Base-by-base conservation (phyloP, 2,329 filamentous ascomycete species). In the Amauroascus niger region DNA sequence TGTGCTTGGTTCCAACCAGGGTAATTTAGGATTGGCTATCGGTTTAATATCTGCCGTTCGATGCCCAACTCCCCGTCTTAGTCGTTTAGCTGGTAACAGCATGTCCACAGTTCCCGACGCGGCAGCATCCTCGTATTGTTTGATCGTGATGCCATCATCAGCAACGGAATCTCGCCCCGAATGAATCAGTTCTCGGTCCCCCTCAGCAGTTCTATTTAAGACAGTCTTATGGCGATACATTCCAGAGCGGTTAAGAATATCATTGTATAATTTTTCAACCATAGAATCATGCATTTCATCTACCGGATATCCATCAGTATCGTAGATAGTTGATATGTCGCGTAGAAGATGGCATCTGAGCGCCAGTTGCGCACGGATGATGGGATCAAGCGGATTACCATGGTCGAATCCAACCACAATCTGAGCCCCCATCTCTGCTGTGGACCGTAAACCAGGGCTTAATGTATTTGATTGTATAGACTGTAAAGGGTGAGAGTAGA, bases 331-430 rank as follows among this genome's bases (percentile, higher is more conserved):
- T 14, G 91, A 91, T 55, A 83, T 79, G 61, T 85, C 82, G 59
- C 83, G 84, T 56, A 98, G 75, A 22, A 85, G 77, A 68, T 96
- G 88, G 66, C 95, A 96, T 14, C 83, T 83, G 18, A 98, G 78
- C 24, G 86, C 87, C 47, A 98, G 78, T 69, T 98, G 94, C 14
- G 88, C 90, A 60, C 93, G 84, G 54, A 98, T 83, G 56, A 98
- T 82, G 47, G 90, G 81, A 66, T 96, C 94, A 61, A 98, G 74
- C 4, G 93, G 93, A 62, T 98, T 98, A 16, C 94, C 94, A 60
- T 88, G 82, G 60, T 97, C 89, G 66, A 97, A 98, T 0, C 93
- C 93, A 32, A 94, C 96, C 57, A 98, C 89, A 56, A 98, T 97
- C 77, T 98, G 95, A 53, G 91, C 93, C 26, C 93, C 93, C 83